Evolutionary conservation across 106 monocot species (phyloP).

Genomic region (Dendrobium catenatum): DNA sequence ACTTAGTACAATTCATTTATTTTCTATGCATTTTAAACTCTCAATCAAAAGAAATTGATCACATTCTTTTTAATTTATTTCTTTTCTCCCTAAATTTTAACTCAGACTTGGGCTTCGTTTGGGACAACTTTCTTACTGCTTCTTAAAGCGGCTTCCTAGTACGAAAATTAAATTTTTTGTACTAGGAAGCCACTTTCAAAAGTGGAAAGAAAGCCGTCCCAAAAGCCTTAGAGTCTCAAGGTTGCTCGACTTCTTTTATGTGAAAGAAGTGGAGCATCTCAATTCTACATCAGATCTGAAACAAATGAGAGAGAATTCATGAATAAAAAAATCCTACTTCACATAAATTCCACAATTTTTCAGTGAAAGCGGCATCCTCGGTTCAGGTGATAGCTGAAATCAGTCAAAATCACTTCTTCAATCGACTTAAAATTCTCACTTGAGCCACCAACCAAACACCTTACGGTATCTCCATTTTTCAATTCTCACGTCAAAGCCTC

Average conservation of each 20-base stretch:
- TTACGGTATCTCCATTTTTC: neutral
- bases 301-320: neutral
- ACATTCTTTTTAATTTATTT: neutral
- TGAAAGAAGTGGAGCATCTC: too few relatives aligned
- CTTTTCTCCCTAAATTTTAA: neutral
- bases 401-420: neutral
- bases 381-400: neutral
- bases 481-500: neutral
- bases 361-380: neutral
- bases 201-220: too few relatives aligned
- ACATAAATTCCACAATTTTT: neutral
- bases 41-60: neutral
- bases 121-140: too few relatives aligned
- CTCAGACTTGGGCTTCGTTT: neutral
- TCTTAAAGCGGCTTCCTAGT: too few relatives aligned
- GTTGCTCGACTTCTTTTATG: neutral
- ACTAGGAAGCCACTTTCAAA: too few relatives aligned
- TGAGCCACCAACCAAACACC: neutral
- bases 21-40: too few relatives aligned
- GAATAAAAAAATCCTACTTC: neutral
- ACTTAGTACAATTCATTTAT: too few relatives aligned
- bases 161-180: too few relatives aligned
- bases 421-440: neutral
- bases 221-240: neutral
- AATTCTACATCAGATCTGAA: too few relatives aligned